A percentile compares a stretch with the other conserved stretches of the same genome.
Evolutionary conservation across 495 filamentous ascomycete genomes (phyloP).

Genomic region (Daldinia childiae): DNA sequence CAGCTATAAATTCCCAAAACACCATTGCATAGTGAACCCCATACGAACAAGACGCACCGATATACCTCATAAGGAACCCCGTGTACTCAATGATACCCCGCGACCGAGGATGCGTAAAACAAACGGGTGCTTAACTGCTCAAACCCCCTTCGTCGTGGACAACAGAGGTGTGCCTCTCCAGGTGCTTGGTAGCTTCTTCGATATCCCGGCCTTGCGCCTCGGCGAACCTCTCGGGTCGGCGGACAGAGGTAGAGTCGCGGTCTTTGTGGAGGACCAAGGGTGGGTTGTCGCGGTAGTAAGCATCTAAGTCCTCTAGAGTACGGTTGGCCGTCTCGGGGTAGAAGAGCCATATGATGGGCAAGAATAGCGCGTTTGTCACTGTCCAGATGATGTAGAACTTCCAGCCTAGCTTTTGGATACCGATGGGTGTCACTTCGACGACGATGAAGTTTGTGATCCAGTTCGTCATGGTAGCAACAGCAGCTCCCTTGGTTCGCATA

Average conservation of each 20-base stretch:
- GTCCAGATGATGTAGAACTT: slow-evolving; percentile 74
- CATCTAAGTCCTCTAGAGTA: slow-evolving; percentile 57
- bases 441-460: slow-evolving; percentile 72
- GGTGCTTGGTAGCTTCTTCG: slow-evolving; percentile 34
- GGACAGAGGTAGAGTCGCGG: slow-evolving; percentile 31
- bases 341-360: slow-evolving; percentile 70
- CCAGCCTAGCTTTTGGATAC: slow-evolving; percentile 69
- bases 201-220: slow-evolving; percentile 39
- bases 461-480: slow-evolving; percentile 66
- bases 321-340: slow-evolving; percentile 65
- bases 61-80: not conserved
- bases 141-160: slow-evolving; percentile 20
- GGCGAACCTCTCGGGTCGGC: slow-evolving; percentile 41
- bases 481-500: slow-evolving; percentile 67
- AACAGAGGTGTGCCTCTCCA: slow-evolving; percentile 24
- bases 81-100: not conserved
- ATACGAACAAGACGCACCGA: not conserved
- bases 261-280: slow-evolving; percentile 54
- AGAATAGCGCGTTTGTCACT: slow-evolving; percentile 65
- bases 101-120: not conserved
- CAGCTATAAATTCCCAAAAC: slow-evolving; percentile 2
- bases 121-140: slow-evolving; percentile 10
- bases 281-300: slow-evolving; percentile 57
- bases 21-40: not conserved
- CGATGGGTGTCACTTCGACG: slow-evolving; percentile 71